A percentile compares a stretch with the other conserved stretches of the same genome.
phyloP scores from a whole-genome alignment of 345 rosid genomes.

The Geranium brycei region DNA sequence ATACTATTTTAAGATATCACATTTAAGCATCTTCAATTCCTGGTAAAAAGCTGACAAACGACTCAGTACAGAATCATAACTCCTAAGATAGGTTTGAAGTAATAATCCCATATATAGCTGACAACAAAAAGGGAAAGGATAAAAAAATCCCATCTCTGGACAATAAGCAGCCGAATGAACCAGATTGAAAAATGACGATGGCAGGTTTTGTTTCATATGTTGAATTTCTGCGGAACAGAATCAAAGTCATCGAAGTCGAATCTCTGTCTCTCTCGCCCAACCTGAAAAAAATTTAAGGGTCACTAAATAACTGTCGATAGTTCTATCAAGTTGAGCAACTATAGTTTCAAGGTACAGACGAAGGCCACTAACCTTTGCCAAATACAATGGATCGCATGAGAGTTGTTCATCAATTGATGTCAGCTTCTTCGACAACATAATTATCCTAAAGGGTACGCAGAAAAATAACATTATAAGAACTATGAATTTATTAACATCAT shows the following conservation, averaged over 20 bases:
- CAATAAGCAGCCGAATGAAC: background rate
- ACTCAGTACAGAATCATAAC: too few relatives aligned
- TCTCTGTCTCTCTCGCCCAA: constrained; percentile 79
- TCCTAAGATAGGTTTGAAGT: background rate
- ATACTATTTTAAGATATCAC: too few relatives aligned
- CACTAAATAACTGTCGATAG: background rate
- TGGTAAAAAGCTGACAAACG: too few relatives aligned
- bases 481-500: background rate
- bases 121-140: background rate
- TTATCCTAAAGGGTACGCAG: constrained; percentile 36
- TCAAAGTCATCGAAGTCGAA: constrained; percentile 91
- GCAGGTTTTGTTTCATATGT: constrained; percentile 24
- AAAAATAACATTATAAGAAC: background rate
- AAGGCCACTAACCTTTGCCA: constrained; percentile 47
- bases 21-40: too few relatives aligned
- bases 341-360: background rate
- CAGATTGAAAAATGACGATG: background rate
- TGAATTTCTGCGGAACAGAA: constrained; percentile 75
- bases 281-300: constrained; percentile 24
- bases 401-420: constrained; percentile 61
- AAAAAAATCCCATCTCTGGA: background rate
- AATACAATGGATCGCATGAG: constrained; percentile 68
- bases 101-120: background rate
- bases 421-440: constrained; percentile 73
- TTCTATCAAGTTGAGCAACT: background rate